Evolutionary conservation across 305 asterid genomes (phyloP).

Genomic region (Salvia sclarea): DNA sequence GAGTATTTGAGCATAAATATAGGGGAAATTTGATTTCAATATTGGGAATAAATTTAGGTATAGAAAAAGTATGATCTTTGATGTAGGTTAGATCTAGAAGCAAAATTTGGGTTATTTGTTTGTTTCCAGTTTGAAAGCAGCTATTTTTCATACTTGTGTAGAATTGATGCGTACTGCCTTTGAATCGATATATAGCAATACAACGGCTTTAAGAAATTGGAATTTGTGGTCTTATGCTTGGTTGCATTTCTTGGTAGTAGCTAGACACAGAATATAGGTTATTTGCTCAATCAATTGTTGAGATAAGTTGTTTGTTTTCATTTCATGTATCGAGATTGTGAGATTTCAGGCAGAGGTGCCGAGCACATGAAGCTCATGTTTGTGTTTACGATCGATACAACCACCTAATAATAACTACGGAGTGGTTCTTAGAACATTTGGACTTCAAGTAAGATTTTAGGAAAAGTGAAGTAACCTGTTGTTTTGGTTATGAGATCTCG

Average conservation of each 20-base stretch:
- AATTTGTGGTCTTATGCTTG: not conserved
- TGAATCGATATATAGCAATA: not conserved
- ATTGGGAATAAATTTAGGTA: too few relatives aligned
- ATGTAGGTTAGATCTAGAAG: conserved; percentile 9
- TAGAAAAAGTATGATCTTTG: too few relatives aligned
- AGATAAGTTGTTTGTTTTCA: not conserved
- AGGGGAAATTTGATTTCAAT: too few relatives aligned
- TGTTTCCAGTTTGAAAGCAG: not conserved
- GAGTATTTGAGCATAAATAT: too few relatives aligned
- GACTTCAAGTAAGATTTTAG: not conserved
- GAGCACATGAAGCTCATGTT: not conserved
- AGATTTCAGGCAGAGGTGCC: too few relatives aligned
- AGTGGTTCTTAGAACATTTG: not conserved
- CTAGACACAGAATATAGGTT: not conserved
- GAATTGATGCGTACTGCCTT: not conserved
- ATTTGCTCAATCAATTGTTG: not conserved
- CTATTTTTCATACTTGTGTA: not conserved
- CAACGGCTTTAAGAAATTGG: not conserved
- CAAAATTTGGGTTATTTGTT: not conserved
- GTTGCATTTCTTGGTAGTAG: conserved; percentile 16
- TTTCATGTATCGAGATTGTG: not conserved
- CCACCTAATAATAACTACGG: not conserved
- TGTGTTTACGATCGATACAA: not conserved
- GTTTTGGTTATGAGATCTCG: not conserved
- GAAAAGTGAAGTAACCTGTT: not conserved